phyloP scores from a whole-genome alignment of 495 filamentous ascomycete species.

The Penicillium cataractarum region DNA sequence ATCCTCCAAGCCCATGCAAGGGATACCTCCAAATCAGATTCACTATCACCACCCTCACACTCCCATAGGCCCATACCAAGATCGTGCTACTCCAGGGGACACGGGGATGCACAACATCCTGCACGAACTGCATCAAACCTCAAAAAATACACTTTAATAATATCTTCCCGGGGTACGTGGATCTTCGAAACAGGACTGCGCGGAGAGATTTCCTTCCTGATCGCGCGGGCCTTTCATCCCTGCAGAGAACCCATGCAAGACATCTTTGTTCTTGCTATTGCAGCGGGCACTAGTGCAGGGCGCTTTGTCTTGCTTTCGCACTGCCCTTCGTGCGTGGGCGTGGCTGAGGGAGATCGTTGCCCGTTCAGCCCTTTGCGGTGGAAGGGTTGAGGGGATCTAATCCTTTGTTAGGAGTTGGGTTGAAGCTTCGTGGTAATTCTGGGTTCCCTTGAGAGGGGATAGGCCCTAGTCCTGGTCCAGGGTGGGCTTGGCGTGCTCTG shows the following conservation, averaged over 20 bases:
- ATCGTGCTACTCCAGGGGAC: background rate
- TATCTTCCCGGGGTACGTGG: background rate
- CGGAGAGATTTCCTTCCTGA: background rate
- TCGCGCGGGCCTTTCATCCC: background rate
- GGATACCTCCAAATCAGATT: constrained; percentile 18
- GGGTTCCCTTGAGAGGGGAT: background rate
- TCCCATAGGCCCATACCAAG: constrained; percentile 19
- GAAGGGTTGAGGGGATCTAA: constrained; percentile 18
- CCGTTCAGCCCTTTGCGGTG: constrained; percentile 18
- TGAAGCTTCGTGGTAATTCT: too few relatives aligned
- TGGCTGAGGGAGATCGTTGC: constrained; percentile 24
- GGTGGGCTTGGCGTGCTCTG: background rate
- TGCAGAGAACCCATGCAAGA: constrained; percentile 25
- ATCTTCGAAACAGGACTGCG: background rate
- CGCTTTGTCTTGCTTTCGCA: constrained; percentile 6
- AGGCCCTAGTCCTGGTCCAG: background rate
- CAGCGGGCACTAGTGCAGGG: constrained; percentile 22
- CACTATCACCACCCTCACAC: constrained; percentile 8
- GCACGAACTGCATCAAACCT: too few relatives aligned
- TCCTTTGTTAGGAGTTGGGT: constrained; percentile 22
- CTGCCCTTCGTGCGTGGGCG: constrained; percentile 17
- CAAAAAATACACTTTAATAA: background rate
- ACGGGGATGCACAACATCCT: constrained; percentile 14
- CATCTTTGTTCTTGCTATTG: constrained; percentile 24
- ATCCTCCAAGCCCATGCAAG: constrained; percentile 30